These are phyloP conservation scores for Physaria fendleri DNA, from an alignment of 345 rosid genomes.

Conservation along the genomic window DNA sequence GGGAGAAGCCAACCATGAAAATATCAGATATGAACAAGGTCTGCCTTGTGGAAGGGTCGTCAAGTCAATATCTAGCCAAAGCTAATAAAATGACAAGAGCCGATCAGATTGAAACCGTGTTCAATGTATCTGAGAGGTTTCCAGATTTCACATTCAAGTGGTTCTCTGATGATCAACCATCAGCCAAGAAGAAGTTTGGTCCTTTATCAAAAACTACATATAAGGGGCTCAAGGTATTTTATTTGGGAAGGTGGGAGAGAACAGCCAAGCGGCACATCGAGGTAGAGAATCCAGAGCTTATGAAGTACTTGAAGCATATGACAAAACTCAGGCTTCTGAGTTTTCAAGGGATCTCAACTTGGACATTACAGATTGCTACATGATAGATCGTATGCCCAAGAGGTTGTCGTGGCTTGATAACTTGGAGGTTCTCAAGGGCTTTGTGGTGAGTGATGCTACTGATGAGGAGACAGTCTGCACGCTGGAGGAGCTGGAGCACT, in stretches of 20 bases:
- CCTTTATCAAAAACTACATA: neutral
- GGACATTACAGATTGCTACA: constrained; percentile 48
- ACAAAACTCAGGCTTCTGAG: constrained; percentile 35
- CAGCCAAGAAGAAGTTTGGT: neutral
- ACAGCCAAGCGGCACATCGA: constrained; percentile 37
- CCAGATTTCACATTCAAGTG: constrained; percentile 36
- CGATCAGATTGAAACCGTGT: constrained; percentile 23
- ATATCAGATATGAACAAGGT: constrained; percentile 18
- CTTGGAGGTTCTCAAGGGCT: constrained; percentile 61
- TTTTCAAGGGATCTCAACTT: constrained; percentile 56
- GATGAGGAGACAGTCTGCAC: constrained; percentile 12
- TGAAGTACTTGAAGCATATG: constrained; percentile 28
- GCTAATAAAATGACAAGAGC: neutral
- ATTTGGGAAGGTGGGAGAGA: constrained; percentile 45
- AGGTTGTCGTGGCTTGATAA: constrained; percentile 29
- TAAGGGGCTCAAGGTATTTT: constrained; percentile 27
- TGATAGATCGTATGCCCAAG: constrained; percentile 47
- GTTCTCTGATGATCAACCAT: constrained; percentile 24
- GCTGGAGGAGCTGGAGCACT: constrained; percentile 1
- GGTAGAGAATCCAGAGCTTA: constrained; percentile 29
- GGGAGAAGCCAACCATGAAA: constrained; percentile 23
- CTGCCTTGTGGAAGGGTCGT: constrained; percentile 35
- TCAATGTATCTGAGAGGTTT: constrained; percentile 43
- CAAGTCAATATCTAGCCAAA: constrained; percentile 12
- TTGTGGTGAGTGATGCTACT: constrained; percentile 37